Base-by-base conservation (phyloP, 2,329 filamentous ascomycete species). In the Dothideomycetidae sp. region DNA sequence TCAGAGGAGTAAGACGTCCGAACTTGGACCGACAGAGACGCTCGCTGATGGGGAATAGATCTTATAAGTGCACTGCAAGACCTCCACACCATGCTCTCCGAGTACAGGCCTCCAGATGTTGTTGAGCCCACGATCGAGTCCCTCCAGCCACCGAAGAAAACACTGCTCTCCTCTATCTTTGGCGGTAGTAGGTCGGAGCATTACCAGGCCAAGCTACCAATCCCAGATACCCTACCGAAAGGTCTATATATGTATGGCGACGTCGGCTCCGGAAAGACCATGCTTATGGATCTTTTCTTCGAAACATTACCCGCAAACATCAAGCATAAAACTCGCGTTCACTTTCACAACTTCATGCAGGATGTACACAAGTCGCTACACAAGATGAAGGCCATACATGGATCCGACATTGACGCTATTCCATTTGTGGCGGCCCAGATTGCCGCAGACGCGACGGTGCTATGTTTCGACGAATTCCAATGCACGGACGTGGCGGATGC, bases 331-430 rank as follows among this genome's bases (percentile, higher is more conserved):
- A 92, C 79, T 32, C 72, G 90, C 33, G 94, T 98, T 52, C 90
- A 98, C 64, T 98, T 98, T 61, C 85, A 96, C 66, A 93, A 93
- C 58, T 98, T 98, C 66, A 98, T 98, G 90, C 90, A 96, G 59
- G 82, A 93, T 57, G 80, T 96, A 33, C 90, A 98, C 62, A 84
- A 79, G 57, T 72, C 88, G 43, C 64, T 96, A 50, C 90, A 96
- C 63, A 75, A 75, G 54, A 78, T 93, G 61, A 94, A 93, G 64
- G 79, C 90, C 71, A 64, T 77, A 50, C 74, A 93, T 56, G 90
- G 90, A 18, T 85, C 77, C 53, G 85, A 94, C 48, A 71, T 93
- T 28, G 90, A 98, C 57, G 83, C 75, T 1, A 73, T 96, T 31
- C 88, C 88, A 0, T 90, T 92, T 54, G 79, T 96, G 12, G 88